A percentile compares a stretch with the other conserved stretches of the same genome.
Evolutionary conservation across 1,284 basidiomycete species (phyloP).

Genomic region (Ustilago loliicola): DNA sequence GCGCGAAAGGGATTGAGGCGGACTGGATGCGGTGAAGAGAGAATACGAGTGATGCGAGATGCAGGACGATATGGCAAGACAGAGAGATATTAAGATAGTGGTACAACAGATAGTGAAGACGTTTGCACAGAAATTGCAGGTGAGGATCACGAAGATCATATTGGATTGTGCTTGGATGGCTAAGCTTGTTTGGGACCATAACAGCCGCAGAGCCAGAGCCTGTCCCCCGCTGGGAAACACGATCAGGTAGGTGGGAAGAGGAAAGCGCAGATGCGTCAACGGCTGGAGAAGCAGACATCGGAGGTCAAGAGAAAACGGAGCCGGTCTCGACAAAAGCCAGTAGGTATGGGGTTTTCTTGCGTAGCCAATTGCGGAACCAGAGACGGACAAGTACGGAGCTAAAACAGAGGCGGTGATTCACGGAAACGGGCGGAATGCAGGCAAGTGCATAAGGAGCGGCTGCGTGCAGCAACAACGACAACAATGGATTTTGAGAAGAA

Average conservation of each 20-base stretch:
- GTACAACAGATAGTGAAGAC: conserved; percentile 18
- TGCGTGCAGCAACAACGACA: conserved; percentile 51
- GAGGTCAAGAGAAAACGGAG: conserved; percentile 42
- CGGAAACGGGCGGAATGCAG: conserved; percentile 25
- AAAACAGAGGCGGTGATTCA: conserved; percentile 4
- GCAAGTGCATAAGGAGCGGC: conserved; percentile 51
- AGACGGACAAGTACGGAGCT: conserved; percentile 30
- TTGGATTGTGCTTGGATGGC: conserved; percentile 10
- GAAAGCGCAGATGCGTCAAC: conserved; percentile 48
- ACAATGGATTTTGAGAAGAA: conserved; percentile 15
- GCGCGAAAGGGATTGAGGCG: conserved; percentile 28
- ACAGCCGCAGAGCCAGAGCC: conserved; percentile 47
- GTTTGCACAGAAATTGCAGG: background rate
- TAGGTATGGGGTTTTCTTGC: conserved; percentile 52
- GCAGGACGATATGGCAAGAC: conserved; percentile 7
- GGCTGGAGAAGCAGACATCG: conserved; percentile 46
- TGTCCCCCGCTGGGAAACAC: conserved; percentile 30
- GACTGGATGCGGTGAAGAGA: conserved; percentile 34
- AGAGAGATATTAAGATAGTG: conserved; percentile 9
- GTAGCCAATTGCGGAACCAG: conserved; percentile 34
- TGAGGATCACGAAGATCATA: conserved; percentile 17
- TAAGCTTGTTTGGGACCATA: conserved; percentile 2
- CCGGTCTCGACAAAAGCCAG: conserved; percentile 49
- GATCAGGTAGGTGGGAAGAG: conserved; percentile 22
- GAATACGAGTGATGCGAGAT: conserved; percentile 27